Evolutionary conservation across 225 moss, liverwort and hornwort genomes (phyloP), one percentile per base, ranked within the genome.

Genomic region (Rhytidiadelphus loreus): DNA sequence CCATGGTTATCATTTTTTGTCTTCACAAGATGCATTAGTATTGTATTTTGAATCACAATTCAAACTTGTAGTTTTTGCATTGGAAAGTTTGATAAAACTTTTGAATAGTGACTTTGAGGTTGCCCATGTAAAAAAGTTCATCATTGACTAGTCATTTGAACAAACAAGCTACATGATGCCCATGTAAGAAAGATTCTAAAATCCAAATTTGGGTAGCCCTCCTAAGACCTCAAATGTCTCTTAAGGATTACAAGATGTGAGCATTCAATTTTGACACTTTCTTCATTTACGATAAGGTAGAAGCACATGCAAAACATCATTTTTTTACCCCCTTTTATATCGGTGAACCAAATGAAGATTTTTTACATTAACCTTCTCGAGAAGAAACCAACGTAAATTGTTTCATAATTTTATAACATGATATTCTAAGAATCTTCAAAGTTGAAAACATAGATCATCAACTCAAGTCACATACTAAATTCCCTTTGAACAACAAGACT

Each of bases 301-400:
- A 44, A 72, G 44, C 28, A 72, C 6, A 44, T 28, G 10, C 9
- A 28, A 72, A 29, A 17, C 9, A 16, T 43, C 6, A 28, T 43
- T 71, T 71, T 16, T 26, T 8, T 26, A 66, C 5, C 5, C 16
- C 43, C 16, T 16, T 43, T 26, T 41, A 16, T 16, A 44, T 72
- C 9, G 9, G 14, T 44, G 44, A 28, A 16, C 0, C 16, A 28
- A 44, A 28, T 16, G 16, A 44, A 24, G 3, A 15, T 9, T 16
- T 72, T 44, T 72, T 18, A 11, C 3, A 4, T 30, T 30, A 73
- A 30, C 18, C 1, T 30, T 3, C 0, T 30, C 1, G 2, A 30
- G 2, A 32, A 14, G 1, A 48, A 20, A 7, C 0, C 11, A 32
- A 29, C 9, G 6, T 1, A 19, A 73, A 2, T 19, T 0, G 0